Evolutionary conservation across 1,139 yeast species (phyloP), one percentile per base, ranked within the genome.

Genomic region (Hansenula lynferdii): DNA sequence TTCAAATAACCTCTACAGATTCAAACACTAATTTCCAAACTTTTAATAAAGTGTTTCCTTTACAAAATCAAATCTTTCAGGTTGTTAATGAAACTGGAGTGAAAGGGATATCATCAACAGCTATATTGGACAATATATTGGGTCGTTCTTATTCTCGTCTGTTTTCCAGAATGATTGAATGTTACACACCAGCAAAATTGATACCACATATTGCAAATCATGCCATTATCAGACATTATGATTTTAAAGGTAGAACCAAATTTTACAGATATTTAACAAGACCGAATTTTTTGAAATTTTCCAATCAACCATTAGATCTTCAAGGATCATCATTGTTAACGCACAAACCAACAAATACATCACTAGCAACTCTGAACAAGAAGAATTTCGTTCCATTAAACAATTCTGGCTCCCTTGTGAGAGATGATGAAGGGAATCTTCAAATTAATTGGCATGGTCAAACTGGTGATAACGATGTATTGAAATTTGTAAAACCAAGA

Each of bases 181-280:
- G 62, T n/a, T 61, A 69, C 31, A 64, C 74, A 1, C 60, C 60
- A 9, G 66, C 64, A 3, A 64, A 60, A 31, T 56, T 57, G 36
- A 53, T 62, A 4, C 47, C 55, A 3, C 51, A 58, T 26, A 36
- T 61, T 6, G 65, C 61, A 12, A 64, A 68, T 33, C 53, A 65
- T 32, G 60, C 72, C 2, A 61, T 86, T 3, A 69, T 83, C 1
- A 68, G 85, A 42, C 80, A 81, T 21, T 76, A 80, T 43, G 94
- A 85, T 51, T 79, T 80, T 47, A 79, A 77, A 43, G 94, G 95
- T 0, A 78, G 87, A 48, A 68, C 72, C 46, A 84, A 85, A 51
- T 85, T 77, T 49, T 85, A 77, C 55, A 67, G 95, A 29, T 80
- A 85, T 48, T 78, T 81, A 45, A 70, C 82, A 0, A 65, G 67